Percentiles rank a stretch among this genome's conserved stretches.
Conservation (phyloP, 148 eudicot genomes). For the Amaranthus cruentus region DNA sequence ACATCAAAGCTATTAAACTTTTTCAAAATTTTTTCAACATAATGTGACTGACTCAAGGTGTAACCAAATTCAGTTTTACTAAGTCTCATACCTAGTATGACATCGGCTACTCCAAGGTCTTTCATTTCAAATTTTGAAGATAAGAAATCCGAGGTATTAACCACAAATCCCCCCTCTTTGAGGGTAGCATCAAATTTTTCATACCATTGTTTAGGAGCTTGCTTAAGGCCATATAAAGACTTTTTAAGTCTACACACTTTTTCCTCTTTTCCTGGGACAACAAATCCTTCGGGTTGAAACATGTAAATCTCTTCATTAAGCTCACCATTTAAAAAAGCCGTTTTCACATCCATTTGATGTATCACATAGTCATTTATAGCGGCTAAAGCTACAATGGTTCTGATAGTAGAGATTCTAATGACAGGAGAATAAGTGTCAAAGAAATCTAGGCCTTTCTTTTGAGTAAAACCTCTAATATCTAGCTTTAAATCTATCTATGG, state of each 20-base stretch:
- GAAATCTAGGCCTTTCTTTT: not conserved
- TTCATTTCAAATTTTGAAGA: slow-evolving; percentile 1
- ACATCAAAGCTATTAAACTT: no score
- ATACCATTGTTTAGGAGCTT: no score
- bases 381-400: not conserved
- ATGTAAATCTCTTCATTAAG: not conserved
- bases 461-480: not conserved
- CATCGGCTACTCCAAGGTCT: not conserved
- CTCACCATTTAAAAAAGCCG: not conserved
- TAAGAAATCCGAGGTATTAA: not conserved
- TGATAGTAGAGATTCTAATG: not conserved
- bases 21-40: no score
- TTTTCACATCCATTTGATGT: not conserved
- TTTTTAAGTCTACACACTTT: not conserved
- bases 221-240: no score
- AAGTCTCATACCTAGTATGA: not conserved
- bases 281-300: not conserved
- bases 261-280: not conserved
- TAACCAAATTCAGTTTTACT: no score
- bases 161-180: not conserved
- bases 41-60: no score
- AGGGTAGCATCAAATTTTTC: not conserved
- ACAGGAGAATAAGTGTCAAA: slow-evolving; percentile 3
- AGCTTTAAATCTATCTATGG: not conserved
- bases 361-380: not conserved